Evolutionary conservation across 371 early-diverging fungal genomes (phyloP).

Genomic region (Sporodiniella umbellata): DNA sequence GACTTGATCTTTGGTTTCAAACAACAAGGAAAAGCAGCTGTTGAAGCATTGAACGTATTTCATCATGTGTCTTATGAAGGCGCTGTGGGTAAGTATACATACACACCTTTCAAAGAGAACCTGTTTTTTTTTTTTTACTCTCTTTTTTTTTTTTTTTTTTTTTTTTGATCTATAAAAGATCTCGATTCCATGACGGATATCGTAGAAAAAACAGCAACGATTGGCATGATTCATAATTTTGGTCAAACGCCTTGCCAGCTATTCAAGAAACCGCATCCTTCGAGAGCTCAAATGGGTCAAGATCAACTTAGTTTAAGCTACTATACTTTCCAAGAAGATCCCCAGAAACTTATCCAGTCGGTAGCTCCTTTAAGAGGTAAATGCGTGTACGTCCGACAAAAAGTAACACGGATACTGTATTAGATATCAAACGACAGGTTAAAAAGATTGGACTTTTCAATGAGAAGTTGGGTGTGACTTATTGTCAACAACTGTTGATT

Average conservation of each 20-base stretch:
- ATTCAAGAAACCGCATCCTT: conserved; percentile 77
- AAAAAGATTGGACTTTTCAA: conserved; percentile 45
- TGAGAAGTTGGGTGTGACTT: conserved; percentile 47
- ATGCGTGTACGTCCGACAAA: too few species aligned
- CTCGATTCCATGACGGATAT: conserved; percentile 88
- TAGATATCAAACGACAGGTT: conserved; percentile 59
- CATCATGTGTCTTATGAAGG: conserved; percentile 92
- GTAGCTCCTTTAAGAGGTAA: conserved; percentile 54
- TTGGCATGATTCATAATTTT: conserved; percentile 93
- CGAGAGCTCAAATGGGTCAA: conserved; percentile 35
- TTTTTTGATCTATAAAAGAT: conserved; percentile 31
- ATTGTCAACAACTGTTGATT: conserved; percentile 49
- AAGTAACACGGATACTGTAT: too few species aligned
- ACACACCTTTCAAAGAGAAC: not conserved
- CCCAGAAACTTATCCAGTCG: conserved; percentile 55
- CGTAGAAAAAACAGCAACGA: conserved; percentile 85
- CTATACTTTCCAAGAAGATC: conserved; percentile 50
- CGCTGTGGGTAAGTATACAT: conserved; percentile 59
- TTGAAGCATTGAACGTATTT: conserved; percentile 85
- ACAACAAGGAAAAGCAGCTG: conserved; percentile 79
- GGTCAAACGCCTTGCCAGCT: conserved; percentile 91
- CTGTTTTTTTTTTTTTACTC: too few species aligned
- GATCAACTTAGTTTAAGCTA: conserved; percentile 31
- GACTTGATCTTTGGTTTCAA: conserved; percentile 90
- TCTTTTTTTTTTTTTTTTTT: not conserved